Percentiles rank a stretch among this genome's conserved stretches.
These are phyloP conservation scores for Albatrellus ellisii DNA, from an alignment of 768 basidiomycete genomes.

Conservation along the genomic window DNA sequence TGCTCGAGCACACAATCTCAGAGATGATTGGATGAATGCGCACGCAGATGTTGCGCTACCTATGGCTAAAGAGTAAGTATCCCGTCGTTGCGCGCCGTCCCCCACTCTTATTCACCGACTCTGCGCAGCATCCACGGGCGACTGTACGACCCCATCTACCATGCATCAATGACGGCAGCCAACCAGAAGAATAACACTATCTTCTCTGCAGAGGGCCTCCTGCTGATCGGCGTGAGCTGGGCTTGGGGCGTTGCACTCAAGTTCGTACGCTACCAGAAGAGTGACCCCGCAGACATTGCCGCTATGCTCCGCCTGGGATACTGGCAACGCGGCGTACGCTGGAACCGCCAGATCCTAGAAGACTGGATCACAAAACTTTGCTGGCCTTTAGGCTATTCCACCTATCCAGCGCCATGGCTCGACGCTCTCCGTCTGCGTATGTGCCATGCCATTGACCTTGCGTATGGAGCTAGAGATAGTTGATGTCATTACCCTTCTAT, in stretches of 20 bases:
- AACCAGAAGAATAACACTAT: constrained; percentile 32
- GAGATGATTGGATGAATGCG: constrained; percentile 68
- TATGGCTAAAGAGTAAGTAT: constrained; percentile 45
- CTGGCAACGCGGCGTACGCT: constrained; percentile 34
- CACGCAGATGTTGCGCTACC: constrained; percentile 63
- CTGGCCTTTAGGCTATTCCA: constrained; percentile 49
- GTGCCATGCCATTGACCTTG: constrained; percentile 33
- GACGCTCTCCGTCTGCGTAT: constrained; percentile 37
- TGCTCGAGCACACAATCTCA: constrained; percentile 34
- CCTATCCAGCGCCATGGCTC: constrained; percentile 31
- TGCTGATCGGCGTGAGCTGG: constrained; percentile 52
- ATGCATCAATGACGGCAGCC: constrained; percentile 24
- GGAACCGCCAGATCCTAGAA: constrained; percentile 43
- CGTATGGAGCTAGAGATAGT: constrained; percentile 1
- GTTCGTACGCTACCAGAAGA: constrained; percentile 49
- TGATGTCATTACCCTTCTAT: no score
- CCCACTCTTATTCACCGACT: neutral
- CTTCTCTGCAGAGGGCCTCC: constrained; percentile 37
- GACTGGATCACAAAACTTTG: constrained; percentile 44
- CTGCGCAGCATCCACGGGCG: constrained; percentile 12
- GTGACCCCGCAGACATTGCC: constrained; percentile 54
- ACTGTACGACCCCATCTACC: constrained; percentile 49
- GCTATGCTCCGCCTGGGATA: constrained; percentile 53
- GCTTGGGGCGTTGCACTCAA: constrained; percentile 66
- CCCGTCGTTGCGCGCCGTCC: neutral